Evolutionary conservation across 2,329 filamentous ascomycete genomes (phyloP), one percentile per base, ranked within the genome.

Genomic region (Colletotrichum sp.): DNA sequence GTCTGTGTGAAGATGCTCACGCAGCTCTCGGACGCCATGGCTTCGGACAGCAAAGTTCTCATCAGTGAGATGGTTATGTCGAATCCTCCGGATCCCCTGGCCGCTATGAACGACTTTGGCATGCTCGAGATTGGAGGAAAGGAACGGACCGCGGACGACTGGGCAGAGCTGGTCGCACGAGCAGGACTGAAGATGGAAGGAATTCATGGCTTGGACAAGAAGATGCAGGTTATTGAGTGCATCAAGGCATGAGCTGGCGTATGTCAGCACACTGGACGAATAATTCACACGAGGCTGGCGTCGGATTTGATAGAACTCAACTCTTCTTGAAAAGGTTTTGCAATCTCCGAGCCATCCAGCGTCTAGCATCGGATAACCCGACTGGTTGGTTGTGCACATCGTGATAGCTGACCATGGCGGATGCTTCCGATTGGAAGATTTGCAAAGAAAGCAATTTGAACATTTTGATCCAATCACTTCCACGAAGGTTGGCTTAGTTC

Each of bases 91-190:
- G 72, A 79, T 6, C 63, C 66, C 1, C 59, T 79, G 44, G 79
- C 78, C 8, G 77, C 80, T 1, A 76, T 78, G 18, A 78, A 79
- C 8, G 84, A 85, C 71, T 77, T 85, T 15, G 67, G 78, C 30
- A 83, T 84, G 82, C 32, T 81, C 57, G 78, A 75, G 9, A 74
- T 84, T 39, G 82, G 82, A 8, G 83, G 83, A 21, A 85, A 85
- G 60, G 81, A 85, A 77, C 78, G 83, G 13, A 82, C 79, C 2
- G 70, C 78, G 15, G 66, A 75, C 8, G 77, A 78, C 3, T 85
- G 82, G 72, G 69, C 79, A 28, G 9, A 68, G 2, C 64, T 85
- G 6, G 71, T 79, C 3, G 70, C 59, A 15, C 67, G 71, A 32
- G 81, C 81, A 9, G 83, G 82, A 4, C 62, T 85, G 55, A 79